Percentiles rank a stretch among this genome's conserved stretches.
Conservation (phyloP, 2,329 filamentous ascomycete genomes). For the Macrophomina phaseolina region DNA sequence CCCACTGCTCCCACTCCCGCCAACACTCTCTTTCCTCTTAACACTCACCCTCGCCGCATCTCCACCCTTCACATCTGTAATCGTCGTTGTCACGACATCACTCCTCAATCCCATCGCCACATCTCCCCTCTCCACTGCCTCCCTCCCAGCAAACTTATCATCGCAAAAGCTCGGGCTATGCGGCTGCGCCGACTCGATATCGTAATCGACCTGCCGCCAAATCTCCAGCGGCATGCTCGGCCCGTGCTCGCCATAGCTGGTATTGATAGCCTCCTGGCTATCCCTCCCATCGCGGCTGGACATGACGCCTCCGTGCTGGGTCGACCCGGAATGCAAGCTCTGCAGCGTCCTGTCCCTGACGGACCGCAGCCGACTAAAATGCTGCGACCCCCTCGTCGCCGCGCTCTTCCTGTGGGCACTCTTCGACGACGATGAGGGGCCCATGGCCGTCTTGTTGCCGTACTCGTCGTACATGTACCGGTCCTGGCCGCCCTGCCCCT, state of each 20-base stretch:
- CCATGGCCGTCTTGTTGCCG: constrained; percentile 3
- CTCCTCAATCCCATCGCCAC: not conserved
- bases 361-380: constrained; percentile 13
- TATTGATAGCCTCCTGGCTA: constrained; percentile 24
- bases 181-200: constrained; percentile 20
- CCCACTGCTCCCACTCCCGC: not conserved
- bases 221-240: constrained; percentile 24
- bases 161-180: not conserved
- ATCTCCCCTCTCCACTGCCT: not conserved
- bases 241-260: not conserved
- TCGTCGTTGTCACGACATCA: constrained; percentile 1
- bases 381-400: not conserved
- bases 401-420: not conserved
- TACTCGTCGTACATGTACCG: constrained; percentile 22
- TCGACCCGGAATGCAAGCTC: not conserved
- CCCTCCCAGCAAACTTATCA: not conserved
- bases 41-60: not conserved
- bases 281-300: not conserved
- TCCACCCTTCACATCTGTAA: constrained; percentile 2
- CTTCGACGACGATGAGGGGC: no score
- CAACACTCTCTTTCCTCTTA: not conserved
- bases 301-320: not conserved
- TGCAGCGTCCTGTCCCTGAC: constrained; percentile 9
- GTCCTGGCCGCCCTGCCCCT: not conserved
- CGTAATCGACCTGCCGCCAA: constrained; percentile 28